These are phyloP conservation scores for Salvia hispanica DNA, from an alignment of 257 asterid species.

Conservation along the genomic window DNA sequence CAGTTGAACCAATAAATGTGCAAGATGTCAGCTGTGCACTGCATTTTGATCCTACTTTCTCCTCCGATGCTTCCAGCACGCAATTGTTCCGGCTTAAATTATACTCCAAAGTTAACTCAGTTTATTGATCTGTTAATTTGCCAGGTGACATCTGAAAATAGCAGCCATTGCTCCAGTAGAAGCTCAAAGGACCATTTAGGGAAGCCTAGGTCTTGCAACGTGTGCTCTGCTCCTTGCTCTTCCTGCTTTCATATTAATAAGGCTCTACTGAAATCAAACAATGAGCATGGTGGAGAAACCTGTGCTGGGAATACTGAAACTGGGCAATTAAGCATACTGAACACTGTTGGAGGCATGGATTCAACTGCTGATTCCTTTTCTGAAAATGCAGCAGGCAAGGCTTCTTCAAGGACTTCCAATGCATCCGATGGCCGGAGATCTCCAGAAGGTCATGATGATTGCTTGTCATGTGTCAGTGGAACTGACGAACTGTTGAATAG, in stretches of 20 bases:
- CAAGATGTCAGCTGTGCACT: slow-evolving; percentile 17
- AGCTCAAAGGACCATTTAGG: slow-evolving; percentile 39
- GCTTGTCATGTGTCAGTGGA: slow-evolving; percentile 55
- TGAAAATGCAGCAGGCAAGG: slow-evolving; percentile 54
- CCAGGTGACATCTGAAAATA: slow-evolving; percentile 53
- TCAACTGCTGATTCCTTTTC: slow-evolving; percentile 55
- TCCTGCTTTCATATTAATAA: slow-evolving; percentile 63
- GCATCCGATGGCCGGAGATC: slow-evolving; percentile 49
- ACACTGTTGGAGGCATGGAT: slow-evolving; percentile 47
- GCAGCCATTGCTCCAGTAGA: slow-evolving; percentile 36
- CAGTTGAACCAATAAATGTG: slow-evolving; percentile 15
- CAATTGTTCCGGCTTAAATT: background rate
- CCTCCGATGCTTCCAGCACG: slow-evolving; percentile 5
- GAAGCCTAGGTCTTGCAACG: slow-evolving; percentile 60
- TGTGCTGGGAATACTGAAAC: slow-evolving; percentile 52
- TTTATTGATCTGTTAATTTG: slow-evolving; percentile 29
- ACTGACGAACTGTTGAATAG: slow-evolving; percentile 43
- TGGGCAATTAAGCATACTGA: slow-evolving; percentile 49
- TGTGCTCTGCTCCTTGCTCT: slow-evolving; percentile 72
- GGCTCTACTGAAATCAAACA: slow-evolving; percentile 56
- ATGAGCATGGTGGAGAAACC: slow-evolving; percentile 64
- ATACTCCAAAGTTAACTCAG: slow-evolving; percentile 16
- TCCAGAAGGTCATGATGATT: slow-evolving; percentile 59
- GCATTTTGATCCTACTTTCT: slow-evolving; percentile 16
- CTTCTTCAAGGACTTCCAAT: slow-evolving; percentile 50